Evolutionary conservation across 441 rosid species (phyloP).

Genomic region (Geranium incanum): DNA sequence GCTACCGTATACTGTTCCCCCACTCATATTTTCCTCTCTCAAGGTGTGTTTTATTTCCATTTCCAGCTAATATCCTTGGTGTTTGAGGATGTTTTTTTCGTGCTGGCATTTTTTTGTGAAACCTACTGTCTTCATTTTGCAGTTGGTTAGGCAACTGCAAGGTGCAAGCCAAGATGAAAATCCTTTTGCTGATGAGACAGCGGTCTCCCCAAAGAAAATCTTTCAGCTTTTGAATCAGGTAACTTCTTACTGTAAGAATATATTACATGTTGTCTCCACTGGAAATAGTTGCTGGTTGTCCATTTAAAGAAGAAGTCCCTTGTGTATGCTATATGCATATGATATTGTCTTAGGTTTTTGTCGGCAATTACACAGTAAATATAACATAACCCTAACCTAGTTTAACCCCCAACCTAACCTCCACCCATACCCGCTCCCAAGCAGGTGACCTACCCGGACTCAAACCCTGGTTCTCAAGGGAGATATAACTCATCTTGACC

Average conservation of each 20-base stretch:
- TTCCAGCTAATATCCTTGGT: conserved; percentile 12
- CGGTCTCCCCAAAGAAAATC: conserved; percentile 65
- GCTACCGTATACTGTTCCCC: conserved; percentile 74
- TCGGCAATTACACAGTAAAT: no score
- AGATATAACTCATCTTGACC: no score
- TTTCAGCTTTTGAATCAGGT: conserved; percentile 91
- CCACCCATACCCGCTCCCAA: no score
- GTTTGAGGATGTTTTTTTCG: not conserved
- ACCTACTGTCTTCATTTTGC: conserved; percentile 19
- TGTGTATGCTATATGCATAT: not conserved
- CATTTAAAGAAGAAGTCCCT: not conserved
- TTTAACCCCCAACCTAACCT: no score
- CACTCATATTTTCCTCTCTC: conserved; percentile 77
- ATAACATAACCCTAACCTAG: no score
- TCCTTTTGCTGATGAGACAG: conserved; percentile 83
- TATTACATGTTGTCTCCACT: not conserved
- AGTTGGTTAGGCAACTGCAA: conserved; percentile 71
- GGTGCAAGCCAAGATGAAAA: conserved; percentile 67
- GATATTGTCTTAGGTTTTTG: not conserved
- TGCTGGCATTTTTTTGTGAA: conserved; percentile 12
- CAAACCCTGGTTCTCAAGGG: no score
- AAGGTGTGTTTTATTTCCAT: conserved; percentile 62
- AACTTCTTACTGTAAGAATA: conserved; percentile 9
- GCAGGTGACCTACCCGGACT: no score
- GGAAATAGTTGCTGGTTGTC: not conserved